Percentiles rank a stretch among this genome's conserved stretches.
These are phyloP conservation scores for Calonectria pseudoreteaudii DNA, from an alignment of 2,329 filamentous ascomycete genomes.

Conservation along the genomic window DNA sequence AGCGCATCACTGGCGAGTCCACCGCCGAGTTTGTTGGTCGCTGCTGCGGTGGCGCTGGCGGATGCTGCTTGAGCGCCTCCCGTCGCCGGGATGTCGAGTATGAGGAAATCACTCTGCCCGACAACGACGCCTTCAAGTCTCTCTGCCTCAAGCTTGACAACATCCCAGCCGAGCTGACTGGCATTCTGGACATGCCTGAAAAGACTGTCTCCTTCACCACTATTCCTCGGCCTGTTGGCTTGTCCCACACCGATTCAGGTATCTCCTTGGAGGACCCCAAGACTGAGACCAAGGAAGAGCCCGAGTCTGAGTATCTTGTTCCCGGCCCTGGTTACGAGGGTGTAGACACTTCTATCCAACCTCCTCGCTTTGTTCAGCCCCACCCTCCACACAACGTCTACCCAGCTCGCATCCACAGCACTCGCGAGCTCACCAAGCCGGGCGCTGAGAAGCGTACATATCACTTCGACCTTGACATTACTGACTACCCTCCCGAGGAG, in stretches of 20 bases:
- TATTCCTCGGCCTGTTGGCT: constrained; percentile 53
- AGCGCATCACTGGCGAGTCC: constrained; percentile 73
- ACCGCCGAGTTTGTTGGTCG: constrained; percentile 71
- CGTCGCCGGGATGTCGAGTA: constrained; percentile 61
- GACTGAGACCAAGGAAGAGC: constrained; percentile 27
- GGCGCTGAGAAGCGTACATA: constrained; percentile 97
- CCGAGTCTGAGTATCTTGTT: constrained; percentile 34
- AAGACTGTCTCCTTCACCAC: constrained; percentile 79
- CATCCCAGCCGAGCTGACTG: constrained; percentile 79
- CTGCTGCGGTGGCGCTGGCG: constrained; percentile 72
- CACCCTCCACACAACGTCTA: constrained; percentile 94
- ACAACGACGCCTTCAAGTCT: constrained; percentile 87
- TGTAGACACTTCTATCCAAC: constrained; percentile 73
- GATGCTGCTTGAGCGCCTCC: constrained; percentile 65
- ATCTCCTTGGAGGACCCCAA: constrained; percentile 55
- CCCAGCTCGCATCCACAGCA: constrained; percentile 85
- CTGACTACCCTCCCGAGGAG: constrained; percentile 89
- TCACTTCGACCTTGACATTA: constrained; percentile 97
- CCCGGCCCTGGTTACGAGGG: constrained; percentile 52
- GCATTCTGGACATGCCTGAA: constrained; percentile 77
- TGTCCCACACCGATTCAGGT: constrained; percentile 60
- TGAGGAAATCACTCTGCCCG: constrained; percentile 70
- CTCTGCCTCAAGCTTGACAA: constrained; percentile 81
- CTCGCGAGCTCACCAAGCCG: constrained; percentile 86
- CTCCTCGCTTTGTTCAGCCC: constrained; percentile 91